A percentile compares a stretch with the other conserved stretches of the same genome.
phyloP scores from a whole-genome alignment of 1,284 basidiomycete genomes.

The Takashimella koratensis region DNA sequence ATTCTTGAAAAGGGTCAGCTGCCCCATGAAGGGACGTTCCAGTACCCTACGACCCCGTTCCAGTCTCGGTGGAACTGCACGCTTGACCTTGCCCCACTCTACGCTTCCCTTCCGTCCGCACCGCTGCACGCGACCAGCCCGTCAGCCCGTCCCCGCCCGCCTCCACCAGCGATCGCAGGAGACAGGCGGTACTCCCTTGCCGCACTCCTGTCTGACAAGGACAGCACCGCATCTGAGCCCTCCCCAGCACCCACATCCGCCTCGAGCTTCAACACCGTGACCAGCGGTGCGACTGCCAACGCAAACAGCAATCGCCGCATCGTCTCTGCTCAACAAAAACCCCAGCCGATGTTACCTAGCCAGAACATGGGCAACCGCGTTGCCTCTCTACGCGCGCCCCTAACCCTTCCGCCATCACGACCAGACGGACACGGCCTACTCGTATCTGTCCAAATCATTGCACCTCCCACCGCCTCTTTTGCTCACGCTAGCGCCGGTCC shows the following conservation, averaged over 20 bases:
- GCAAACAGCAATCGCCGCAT: conserved; percentile 1
- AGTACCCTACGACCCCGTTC: conserved; percentile 67
- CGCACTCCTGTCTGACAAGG: conserved; percentile 25
- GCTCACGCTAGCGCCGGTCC: conserved; percentile 1
- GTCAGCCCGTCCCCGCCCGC: conserved; percentile 8
- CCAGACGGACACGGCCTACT: conserved; percentile 52
- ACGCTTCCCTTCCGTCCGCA: conserved; percentile 25
- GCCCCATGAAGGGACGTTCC: background rate
- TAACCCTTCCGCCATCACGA: background rate
- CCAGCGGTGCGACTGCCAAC: background rate
- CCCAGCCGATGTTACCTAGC: conserved; percentile 12
- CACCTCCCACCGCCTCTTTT: background rate
- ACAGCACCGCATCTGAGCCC: background rate
- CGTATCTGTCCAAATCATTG: conserved; percentile 60
- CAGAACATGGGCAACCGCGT: conserved; percentile 10
- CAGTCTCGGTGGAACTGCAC: conserved; percentile 81
- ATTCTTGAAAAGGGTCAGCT: background rate
- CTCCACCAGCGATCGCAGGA: conserved; percentile 43
- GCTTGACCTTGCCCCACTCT: conserved; percentile 63
- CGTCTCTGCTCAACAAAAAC: conserved; percentile 8
- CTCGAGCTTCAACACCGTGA: background rate
- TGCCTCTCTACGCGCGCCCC: conserved; percentile 4
- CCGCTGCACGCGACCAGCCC: conserved; percentile 5
- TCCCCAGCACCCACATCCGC: background rate
- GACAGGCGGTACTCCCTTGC: conserved; percentile 48